A percentile compares a stretch with the other conserved stretches of the same genome.
phyloP scores from a whole-genome alignment of 148 eudicot species.

The Cornus florida region DNA sequence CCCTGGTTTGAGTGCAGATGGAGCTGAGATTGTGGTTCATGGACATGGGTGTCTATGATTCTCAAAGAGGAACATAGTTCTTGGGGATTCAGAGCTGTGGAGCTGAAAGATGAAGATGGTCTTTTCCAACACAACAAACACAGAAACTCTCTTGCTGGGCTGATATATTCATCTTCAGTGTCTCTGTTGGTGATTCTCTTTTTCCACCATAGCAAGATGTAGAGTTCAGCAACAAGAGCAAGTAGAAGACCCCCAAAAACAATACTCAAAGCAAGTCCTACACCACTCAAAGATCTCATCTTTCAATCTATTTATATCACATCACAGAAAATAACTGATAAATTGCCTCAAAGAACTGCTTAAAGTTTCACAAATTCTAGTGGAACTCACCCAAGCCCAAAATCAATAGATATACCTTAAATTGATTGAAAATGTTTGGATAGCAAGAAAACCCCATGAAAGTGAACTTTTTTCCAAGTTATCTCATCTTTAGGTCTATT shows the following conservation, averaged over 20 bases:
- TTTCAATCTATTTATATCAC: slow-evolving; percentile 12
- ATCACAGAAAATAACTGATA: background rate
- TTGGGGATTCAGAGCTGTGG: slow-evolving; percentile 28
- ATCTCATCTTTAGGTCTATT: slow-evolving; percentile 1
- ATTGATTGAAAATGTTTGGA: slow-evolving; percentile 3
- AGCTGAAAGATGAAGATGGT: slow-evolving; percentile 28
- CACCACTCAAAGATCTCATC: slow-evolving; percentile 63
- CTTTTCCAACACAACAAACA: slow-evolving; percentile 44
- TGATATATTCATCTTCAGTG: slow-evolving; percentile 34
- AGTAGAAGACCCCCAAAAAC: slow-evolving; percentile 62
- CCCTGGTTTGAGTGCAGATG: slow-evolving; percentile 20
- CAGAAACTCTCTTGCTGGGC: slow-evolving; percentile 39
- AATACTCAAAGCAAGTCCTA: slow-evolving; percentile 68
- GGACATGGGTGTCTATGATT: slow-evolving; percentile 24
- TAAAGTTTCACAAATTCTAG: background rate
- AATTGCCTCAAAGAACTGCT: too few relatives aligned
- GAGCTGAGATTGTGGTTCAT: slow-evolving; percentile 25
- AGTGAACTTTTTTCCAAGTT: slow-evolving; percentile 1
- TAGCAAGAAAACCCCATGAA: too few relatives aligned
- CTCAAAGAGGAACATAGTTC: slow-evolving; percentile 18
- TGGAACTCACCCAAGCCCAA: slow-evolving; percentile 1
- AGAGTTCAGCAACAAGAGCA: slow-evolving; percentile 68
- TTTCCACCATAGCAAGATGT: slow-evolving; percentile 85
- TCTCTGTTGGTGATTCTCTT: slow-evolving; percentile 46
- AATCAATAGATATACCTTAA: background rate